Evolutionary conservation across 176 grass and related monocot genomes (phyloP), one percentile per base, ranked within the genome.

Genomic region (Zizania latifolia): DNA sequence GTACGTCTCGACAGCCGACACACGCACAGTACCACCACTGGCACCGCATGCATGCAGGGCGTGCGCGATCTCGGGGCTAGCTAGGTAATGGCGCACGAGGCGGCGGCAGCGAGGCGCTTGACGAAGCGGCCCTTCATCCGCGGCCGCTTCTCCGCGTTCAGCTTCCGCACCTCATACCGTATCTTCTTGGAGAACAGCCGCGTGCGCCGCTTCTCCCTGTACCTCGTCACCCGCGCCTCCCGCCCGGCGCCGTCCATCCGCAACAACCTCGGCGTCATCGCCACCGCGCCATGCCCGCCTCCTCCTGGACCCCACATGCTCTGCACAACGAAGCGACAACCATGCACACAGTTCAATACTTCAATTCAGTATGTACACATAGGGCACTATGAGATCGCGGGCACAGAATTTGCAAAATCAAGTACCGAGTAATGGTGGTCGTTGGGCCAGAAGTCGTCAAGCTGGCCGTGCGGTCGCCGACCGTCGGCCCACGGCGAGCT

Each of bases 181-280:
- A 99, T 99, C 86, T 99, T 99, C 89, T 99, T 99, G 5, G 95
- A 84, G 79, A 94, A 99, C 76, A 99, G 87, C 84, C 95, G 65
- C 69, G 91, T 92, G 50, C 91, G 87, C 83, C 95, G 89, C 89
- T 99, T 99, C 87, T 99, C 95, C 78, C 95, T 71, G 82, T 99
- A 99, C 57, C 95, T 71, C 10, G 86, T 81, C 58, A 94, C 95
- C 62, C 86, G 83, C 26, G 87, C 95, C 75, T 86, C 91, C 67
- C 95, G 68, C 64, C 85, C 80, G 5, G 57, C 83, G 14, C 66
- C 78, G 29, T 74, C 84, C 57, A 53, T n/a, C 38, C 72, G n/a
- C n/a, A n/a, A 77, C 63, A 19, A 19, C 67, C 74, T 74, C 73
- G 22, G 48, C 62, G 6, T 41, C 65, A 29, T 26, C 38, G 19